Base-by-base conservation (phyloP, 805 yeast species). In the Candida loeiensis region DNA sequence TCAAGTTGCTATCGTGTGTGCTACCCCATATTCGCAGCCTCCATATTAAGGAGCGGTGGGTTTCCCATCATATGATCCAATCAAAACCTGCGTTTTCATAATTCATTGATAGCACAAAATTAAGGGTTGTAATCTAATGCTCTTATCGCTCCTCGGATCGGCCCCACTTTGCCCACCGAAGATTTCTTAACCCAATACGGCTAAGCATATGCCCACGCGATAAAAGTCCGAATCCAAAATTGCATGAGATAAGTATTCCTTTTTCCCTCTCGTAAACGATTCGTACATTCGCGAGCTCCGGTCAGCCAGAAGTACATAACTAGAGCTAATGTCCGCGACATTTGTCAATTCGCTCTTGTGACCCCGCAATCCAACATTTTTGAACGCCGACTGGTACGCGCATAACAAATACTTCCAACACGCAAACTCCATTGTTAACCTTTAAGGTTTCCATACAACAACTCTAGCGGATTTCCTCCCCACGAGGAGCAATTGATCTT, bases 111-210 rank as follows among this genome's bases (percentile, higher is more conserved):
- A 12, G n/a, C 33, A 30, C 33, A 30, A 30, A 30, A 30, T 4
- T 13, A 16, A 30, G 13, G n/a, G 5, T 17, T 9, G 13, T 14
- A 12, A 30, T 26, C 5, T 26, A 17, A 9, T 9, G 12, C 11
- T 20, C 33, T 30, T 30, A 30, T 30, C 31, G 31, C 31, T 27
- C 17, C 15, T 27, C 31, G 31, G 28, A 27, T 12, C 31, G 31
- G 17, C 7, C 17, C 31, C 31, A 11, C 9, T 14, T 13, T 27
- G 6, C 4, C 13, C 13, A 27, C 7, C 16, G 31, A 6, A 27
- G 17, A 14, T 21, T n/a, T n/a, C n/a, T n/a, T n/a, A n/a, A 21
- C 6, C 6, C 6, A 21, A 9, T 13, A 14, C 31, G 31, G 31
- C 31, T 27, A 27, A 9, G 6, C 24, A 7, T 9, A 21, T 21